Evolutionary conservation across 768 basidiomycete genomes (phyloP).

Genomic region (Russula sp.): DNA sequence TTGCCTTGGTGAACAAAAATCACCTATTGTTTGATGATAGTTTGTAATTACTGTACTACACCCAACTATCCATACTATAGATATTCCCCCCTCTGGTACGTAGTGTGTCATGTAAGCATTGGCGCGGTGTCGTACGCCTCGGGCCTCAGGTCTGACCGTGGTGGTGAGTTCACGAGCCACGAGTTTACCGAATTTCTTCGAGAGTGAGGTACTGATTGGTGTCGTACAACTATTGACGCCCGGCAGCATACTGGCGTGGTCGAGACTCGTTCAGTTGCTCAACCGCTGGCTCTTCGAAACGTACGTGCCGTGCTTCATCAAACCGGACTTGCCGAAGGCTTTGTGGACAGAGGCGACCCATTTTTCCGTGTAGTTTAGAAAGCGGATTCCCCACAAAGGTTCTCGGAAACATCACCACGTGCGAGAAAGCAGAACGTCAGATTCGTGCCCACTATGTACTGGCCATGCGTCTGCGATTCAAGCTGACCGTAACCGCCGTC

Average conservation of each 20-base stretch:
- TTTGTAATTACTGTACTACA: too few relatives aligned
- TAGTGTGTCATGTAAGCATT: too few relatives aligned
- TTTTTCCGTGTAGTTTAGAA: conserved; percentile 42
- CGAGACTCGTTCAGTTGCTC: conserved; percentile 37
- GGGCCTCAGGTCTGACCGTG: conserved; percentile 4
- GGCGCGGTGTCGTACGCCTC: neutral
- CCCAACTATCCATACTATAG: too few relatives aligned
- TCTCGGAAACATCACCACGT: conserved; percentile 33
- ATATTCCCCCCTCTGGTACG: too few relatives aligned
- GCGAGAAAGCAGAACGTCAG: conserved; percentile 16
- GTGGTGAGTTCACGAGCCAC: conserved; percentile 1
- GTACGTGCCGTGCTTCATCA: conserved; percentile 26
- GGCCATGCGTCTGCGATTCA: too few relatives aligned
- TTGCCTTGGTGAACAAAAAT: too few relatives aligned
- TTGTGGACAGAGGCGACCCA: conserved; percentile 13
- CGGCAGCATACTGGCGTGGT: conserved; percentile 37
- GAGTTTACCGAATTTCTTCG: neutral
- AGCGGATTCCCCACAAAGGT: conserved; percentile 19
- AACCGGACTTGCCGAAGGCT: neutral
- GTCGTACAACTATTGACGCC: neutral
- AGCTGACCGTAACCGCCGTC: too few relatives aligned
- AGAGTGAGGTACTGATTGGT: neutral
- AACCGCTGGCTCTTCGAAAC: conserved; percentile 41
- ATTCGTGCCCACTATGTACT: neutral
- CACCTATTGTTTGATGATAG: too few relatives aligned